These are phyloP conservation scores for Xerocomellus chrysenteron DNA, from an alignment of 768 basidiomycete species.

Conservation along the genomic window DNA sequence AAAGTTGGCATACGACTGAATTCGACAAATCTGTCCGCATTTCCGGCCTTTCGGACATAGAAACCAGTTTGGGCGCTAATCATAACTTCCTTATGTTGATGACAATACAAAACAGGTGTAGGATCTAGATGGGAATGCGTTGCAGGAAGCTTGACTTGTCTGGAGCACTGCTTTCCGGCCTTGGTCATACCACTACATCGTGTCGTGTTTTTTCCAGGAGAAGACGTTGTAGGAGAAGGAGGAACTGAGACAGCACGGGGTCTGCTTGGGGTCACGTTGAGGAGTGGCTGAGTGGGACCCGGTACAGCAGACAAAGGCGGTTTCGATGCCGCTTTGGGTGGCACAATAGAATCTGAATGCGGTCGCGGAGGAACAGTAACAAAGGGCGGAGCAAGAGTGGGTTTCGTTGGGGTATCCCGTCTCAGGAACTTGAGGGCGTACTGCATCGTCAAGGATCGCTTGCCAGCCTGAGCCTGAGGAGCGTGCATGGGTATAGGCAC, in stretches of 20 bases:
- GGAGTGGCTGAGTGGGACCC: conserved; percentile 1
- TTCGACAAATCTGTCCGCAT: conserved; percentile 45
- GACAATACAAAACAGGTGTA: conserved; percentile 50
- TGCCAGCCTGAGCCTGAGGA: conserved; percentile 11
- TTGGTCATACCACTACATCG: conserved; percentile 71
- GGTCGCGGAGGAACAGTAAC: too few species aligned
- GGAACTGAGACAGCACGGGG: conserved; percentile 22
- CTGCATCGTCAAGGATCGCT: conserved; percentile 20
- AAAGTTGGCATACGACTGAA: conserved; percentile 49
- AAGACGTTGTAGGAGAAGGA: conserved; percentile 17
- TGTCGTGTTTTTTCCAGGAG: conserved; percentile 14
- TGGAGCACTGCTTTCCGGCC: conserved; percentile 58
- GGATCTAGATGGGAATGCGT: conserved; percentile 27
- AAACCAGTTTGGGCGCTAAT: conserved; percentile 51
- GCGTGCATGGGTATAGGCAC: conserved; percentile 33
- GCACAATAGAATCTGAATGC: too few species aligned
- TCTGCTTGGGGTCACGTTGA: conserved; percentile 14
- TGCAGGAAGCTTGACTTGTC: conserved; percentile 50
- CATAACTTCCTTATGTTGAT: conserved; percentile 56
- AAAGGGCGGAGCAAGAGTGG: conserved; percentile 13
- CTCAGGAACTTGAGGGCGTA: conserved; percentile 21
- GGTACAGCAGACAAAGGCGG: too few species aligned
- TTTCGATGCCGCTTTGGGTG: not conserved
- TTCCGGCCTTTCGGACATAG: conserved; percentile 47
- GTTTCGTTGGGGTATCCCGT: not conserved